Evolutionary conservation across 768 basidiomycete genomes (phyloP).

Genomic region (Boletales sp.): DNA sequence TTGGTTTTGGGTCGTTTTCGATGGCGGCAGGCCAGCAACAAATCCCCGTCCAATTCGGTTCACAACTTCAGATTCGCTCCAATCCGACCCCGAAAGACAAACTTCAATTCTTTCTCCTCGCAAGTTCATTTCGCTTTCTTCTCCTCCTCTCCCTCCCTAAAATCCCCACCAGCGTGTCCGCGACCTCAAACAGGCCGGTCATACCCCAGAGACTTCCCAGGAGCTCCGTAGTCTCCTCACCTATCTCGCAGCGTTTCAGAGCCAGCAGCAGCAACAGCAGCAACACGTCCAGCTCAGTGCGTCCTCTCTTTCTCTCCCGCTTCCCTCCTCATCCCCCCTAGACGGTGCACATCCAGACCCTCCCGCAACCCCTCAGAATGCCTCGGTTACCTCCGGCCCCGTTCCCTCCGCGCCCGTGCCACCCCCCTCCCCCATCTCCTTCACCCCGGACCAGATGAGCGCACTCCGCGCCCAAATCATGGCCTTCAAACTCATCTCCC

Average conservation of each 20-base stretch:
- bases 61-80: slow-evolving; percentile 10
- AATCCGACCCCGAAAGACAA: slow-evolving; percentile 24
- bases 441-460: slow-evolving; percentile 70
- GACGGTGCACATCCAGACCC: slow-evolving; percentile 32
- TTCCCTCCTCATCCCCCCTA: slow-evolving; percentile 26
- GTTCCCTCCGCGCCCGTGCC: slow-evolving; percentile 47
- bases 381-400: slow-evolving; percentile 48
- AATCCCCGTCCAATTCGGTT: slow-evolving; percentile 23
- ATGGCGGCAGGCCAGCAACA: slow-evolving; percentile 21
- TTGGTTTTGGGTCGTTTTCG: no score
- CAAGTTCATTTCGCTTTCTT: background rate
- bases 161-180: slow-evolving; percentile 39
- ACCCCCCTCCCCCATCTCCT: slow-evolving; percentile 74
- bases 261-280: slow-evolving; percentile 20
- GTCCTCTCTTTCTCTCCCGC: slow-evolving; percentile 3
- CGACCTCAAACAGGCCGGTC: slow-evolving; percentile 40
- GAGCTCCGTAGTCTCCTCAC: slow-evolving; percentile 43
- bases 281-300: slow-evolving; percentile 34
- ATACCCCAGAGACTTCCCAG: slow-evolving; percentile 40
- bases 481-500: slow-evolving; percentile 70
- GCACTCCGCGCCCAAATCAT: slow-evolving; percentile 80
- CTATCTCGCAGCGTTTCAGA: slow-evolving; percentile 33
- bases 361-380: slow-evolving; percentile 25
- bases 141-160: background rate
- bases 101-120: slow-evolving; percentile 20